These are phyloP conservation scores for Gardenia jasminoides DNA, from an alignment of 257 asterid species.

Conservation along the genomic window DNA sequence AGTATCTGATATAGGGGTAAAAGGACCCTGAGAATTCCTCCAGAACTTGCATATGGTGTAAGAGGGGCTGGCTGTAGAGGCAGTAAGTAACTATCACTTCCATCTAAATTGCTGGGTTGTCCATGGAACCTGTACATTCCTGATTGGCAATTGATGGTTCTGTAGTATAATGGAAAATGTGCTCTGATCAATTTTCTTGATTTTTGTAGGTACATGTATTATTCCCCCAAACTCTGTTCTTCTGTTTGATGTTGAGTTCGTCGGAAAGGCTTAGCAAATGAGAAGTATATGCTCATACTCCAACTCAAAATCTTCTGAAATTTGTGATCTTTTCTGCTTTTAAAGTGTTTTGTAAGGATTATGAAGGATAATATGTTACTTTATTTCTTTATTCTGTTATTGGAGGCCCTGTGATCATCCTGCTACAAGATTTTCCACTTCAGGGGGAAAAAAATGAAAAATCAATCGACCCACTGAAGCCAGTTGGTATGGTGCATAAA, in stretches of 20 bases:
- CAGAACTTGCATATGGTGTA: slow-evolving; percentile 77
- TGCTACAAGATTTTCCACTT: background rate
- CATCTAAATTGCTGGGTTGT: background rate
- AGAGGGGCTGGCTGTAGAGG: slow-evolving; percentile 93
- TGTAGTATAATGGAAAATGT: background rate
- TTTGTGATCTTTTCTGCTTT: background rate
- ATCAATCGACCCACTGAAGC: too few species aligned
- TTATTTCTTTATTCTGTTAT: background rate
- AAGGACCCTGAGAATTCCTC: slow-evolving; percentile 75
- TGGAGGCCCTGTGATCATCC: background rate
- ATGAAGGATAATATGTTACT: background rate
- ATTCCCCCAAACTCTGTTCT: slow-evolving; percentile 90
- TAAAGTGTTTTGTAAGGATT: background rate
- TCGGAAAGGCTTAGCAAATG: slow-evolving; percentile 59
- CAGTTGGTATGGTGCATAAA: too few species aligned
- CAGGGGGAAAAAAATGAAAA: too few species aligned
- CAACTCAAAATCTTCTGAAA: too few species aligned
- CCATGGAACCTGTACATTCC: too few species aligned
- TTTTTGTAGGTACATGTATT: slow-evolving; percentile 64
- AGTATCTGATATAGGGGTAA: slow-evolving; percentile 58
- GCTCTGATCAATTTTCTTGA: background rate
- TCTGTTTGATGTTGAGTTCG: slow-evolving; percentile 76
- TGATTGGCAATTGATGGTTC: background rate
- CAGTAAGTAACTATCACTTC: slow-evolving; percentile 33
- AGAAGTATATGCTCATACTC: background rate